Evolutionary conservation across 352 stramenopile species (phyloP).

Genomic region (Phytophthora sansomeana): DNA sequence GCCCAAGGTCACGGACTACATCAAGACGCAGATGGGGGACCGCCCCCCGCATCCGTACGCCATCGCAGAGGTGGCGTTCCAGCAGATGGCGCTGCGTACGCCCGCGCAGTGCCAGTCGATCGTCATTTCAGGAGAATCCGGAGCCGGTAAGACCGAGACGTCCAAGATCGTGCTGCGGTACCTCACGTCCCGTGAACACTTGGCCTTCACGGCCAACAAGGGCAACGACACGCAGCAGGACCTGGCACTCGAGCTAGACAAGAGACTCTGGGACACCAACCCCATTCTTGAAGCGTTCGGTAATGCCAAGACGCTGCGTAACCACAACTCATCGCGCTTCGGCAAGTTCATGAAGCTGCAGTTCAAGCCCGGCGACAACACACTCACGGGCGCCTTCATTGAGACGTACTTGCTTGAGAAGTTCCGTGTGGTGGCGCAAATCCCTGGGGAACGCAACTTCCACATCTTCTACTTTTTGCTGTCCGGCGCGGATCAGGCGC

Average conservation of each 20-base stretch:
- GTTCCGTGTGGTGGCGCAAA: slow-evolving; percentile 89
- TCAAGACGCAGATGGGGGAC: slow-evolving; percentile 90
- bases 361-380: slow-evolving; percentile 79
- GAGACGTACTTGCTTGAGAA: slow-evolving; percentile 92
- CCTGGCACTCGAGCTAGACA: slow-evolving; percentile 83
- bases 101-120: slow-evolving; percentile 89
- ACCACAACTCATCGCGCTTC: slow-evolving; percentile 90
- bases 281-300: slow-evolving; percentile 90
- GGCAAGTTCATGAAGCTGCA: slow-evolving; percentile 93
- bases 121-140: slow-evolving; percentile 88
- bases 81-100: slow-evolving; percentile 88
- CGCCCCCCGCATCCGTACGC: slow-evolving; percentile 85
- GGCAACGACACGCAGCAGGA: slow-evolving; percentile 52
- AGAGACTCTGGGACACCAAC: slow-evolving; percentile 90
- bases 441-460: slow-evolving; percentile 90
- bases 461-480: slow-evolving; percentile 94
- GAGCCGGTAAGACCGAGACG: slow-evolving; percentile 90
- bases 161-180: slow-evolving; percentile 92
- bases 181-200: slow-evolving; percentile 82
- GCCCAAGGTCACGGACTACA: slow-evolving; percentile 88
- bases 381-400: slow-evolving; percentile 82
- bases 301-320: slow-evolving; percentile 90
- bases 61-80: slow-evolving; percentile 89
- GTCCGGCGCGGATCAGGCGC: slow-evolving; percentile 68
- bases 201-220: slow-evolving; percentile 54